Conservation (phyloP, 2,329 filamentous ascomycete species). For the Metarhizium brunneum region DNA sequence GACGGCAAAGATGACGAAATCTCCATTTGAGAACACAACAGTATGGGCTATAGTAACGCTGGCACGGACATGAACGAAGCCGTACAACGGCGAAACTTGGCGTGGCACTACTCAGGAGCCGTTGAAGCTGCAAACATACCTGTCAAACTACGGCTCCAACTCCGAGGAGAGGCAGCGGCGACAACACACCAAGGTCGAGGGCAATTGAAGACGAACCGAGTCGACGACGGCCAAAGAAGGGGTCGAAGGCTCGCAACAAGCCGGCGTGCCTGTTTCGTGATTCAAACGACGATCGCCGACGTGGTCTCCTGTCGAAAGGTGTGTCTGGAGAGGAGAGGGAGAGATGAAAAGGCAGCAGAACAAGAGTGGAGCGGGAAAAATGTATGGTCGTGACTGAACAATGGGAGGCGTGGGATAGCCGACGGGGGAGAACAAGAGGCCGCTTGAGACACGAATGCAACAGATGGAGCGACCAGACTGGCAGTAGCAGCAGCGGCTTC, state of each 20-base stretch:
- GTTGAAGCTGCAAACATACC: neutral
- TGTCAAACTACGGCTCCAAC: neutral
- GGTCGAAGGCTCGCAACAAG: neutral
- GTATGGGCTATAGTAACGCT: neutral
- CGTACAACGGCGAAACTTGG: neutral
- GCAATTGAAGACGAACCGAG: neutral
- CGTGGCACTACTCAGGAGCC: neutral
- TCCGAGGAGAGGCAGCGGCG: neutral
- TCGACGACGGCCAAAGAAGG: neutral
- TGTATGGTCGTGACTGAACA: neutral
- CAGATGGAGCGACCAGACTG: too few species aligned
- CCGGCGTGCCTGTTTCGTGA: neutral
- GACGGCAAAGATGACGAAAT: neutral
- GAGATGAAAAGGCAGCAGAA: neutral
- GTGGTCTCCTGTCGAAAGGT: neutral
- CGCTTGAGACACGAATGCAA: neutral
- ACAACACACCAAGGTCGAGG: neutral
- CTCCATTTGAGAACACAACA: neutral
- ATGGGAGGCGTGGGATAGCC: neutral
- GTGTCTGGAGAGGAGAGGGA: neutral
- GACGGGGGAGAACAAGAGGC: neutral
- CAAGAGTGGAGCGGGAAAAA: neutral
- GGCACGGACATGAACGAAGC: neutral
- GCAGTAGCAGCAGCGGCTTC: too few species aligned
- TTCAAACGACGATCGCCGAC: neutral